Evolutionary conservation across 1,284 basidiomycete genomes (phyloP).

Genomic region (Ganoderma lingzhi): DNA sequence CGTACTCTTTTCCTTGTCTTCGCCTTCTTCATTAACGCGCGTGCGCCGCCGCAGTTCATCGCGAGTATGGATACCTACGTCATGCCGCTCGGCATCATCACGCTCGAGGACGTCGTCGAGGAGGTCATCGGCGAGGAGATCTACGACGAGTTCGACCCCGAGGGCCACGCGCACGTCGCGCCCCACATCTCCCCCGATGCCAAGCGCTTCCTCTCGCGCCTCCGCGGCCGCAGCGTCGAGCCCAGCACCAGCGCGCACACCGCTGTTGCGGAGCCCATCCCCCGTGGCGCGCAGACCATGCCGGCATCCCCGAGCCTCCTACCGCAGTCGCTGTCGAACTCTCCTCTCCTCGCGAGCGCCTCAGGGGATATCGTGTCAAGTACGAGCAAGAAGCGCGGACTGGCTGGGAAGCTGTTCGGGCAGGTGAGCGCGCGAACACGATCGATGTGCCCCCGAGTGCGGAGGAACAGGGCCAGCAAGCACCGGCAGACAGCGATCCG

Average conservation of each 20-base stretch:
- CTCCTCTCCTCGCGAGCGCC: conserved; percentile 5
- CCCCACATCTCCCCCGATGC: conserved; percentile 34
- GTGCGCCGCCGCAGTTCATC: conserved; percentile 60
- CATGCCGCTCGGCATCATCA: conserved; percentile 90
- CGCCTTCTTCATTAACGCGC: not conserved
- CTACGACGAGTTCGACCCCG: conserved; percentile 83
- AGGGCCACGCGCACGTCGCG: conserved; percentile 34
- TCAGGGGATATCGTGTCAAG: conserved; percentile 3
- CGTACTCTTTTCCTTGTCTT: conserved; percentile 27
- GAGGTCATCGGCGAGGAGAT: conserved; percentile 91
- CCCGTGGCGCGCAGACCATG: conserved; percentile 22
- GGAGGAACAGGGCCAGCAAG: conserved; percentile 14
- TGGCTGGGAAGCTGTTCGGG: conserved; percentile 30
- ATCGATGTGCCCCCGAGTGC: conserved; percentile 17
- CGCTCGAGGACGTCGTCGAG: conserved; percentile 92
- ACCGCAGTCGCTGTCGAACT: conserved; percentile 9
- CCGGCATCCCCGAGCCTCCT: conserved; percentile 22
- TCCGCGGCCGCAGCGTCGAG: conserved; percentile 19
- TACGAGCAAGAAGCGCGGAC: conserved; percentile 16
- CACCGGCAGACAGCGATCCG: conserved; percentile 16
- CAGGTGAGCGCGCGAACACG: conserved; percentile 24
- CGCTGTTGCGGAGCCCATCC: conserved; percentile 11
- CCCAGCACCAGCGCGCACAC: conserved; percentile 3
- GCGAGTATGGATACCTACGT: conserved; percentile 75
- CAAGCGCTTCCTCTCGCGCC: conserved; percentile 27